Base-by-base conservation (phyloP, 768 basidiomycete genomes). In the Tubosaeta brunneosetosa region DNA sequence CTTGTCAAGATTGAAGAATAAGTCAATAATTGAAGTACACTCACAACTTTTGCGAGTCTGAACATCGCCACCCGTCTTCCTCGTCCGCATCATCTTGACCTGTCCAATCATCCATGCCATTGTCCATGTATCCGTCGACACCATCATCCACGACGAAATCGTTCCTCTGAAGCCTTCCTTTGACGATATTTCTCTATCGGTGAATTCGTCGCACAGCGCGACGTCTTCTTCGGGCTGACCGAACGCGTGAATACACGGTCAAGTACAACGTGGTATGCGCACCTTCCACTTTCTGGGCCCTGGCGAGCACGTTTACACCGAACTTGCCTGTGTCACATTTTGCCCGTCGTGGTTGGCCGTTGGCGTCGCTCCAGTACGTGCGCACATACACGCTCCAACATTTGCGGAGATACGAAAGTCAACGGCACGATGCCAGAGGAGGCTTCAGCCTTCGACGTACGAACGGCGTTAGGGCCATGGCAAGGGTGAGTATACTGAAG, bases 131-230 rank as follows among this genome's bases (percentile, higher is more conserved):
- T 6, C 92, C 97, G 13, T 76, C 80, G 0, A 87, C 80, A 26
- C 93, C 93, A 72, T 98, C 97, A 63, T 98, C 97, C 34, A 88
- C 86, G 17, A 98, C 91, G 56, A 99, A 99, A 67, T 99, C 97
- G 58, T 97, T 93, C 59, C 76, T 74, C 53, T 89, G 85, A 8
- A 97, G 77, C 16, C 97, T 78, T 1, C 85, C 84, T 50, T 79
- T 80, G 5, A 99, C 97, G 50, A 99, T 88, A n/a, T 78, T 75
- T 58, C 79, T 82, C 68, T 98, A 99, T 97, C 94, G 0, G 85
- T 80, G 14, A 98, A 88, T 61, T 91, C 88, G 61, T 97, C 93
- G 64, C 94, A 98, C 12, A 98, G 73, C 14, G 78, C 74, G 16
- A 73, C 77, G 34, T 92, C 88, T 32, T 86, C 77, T 41, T 80